These are phyloP conservation scores for Pseudocercospora pini-densiflorae DNA, from an alignment of 2,329 filamentous ascomycete species.

Conservation along the genomic window DNA sequence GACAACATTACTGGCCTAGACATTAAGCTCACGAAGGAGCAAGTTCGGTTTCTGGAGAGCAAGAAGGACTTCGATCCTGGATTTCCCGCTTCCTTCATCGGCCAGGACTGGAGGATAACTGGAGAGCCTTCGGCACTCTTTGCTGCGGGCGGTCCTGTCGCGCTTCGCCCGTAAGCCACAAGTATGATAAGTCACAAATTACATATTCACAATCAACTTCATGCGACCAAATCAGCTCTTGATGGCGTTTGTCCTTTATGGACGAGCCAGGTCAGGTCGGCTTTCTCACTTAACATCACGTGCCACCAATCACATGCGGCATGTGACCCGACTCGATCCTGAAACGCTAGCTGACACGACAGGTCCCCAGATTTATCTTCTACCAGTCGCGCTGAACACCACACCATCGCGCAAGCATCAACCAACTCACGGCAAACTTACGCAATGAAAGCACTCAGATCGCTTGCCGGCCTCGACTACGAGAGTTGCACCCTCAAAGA, in stretches of 20 bases:
- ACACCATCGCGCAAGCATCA: background rate
- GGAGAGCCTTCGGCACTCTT: constrained; percentile 24
- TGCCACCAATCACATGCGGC: background rate
- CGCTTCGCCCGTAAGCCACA: background rate
- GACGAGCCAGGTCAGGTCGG: background rate
- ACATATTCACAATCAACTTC: background rate
- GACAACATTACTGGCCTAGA: constrained; percentile 68
- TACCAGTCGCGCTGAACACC: background rate
- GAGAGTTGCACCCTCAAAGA: too few relatives aligned
- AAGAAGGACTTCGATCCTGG: constrained; percentile 63
- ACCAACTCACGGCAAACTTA: too few relatives aligned
- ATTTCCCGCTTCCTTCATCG: constrained; percentile 66
- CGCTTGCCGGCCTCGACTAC: too few relatives aligned
- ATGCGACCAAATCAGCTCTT: too few relatives aligned
- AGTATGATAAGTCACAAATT: background rate
- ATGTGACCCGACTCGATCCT: background rate
- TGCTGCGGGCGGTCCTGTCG: background rate
- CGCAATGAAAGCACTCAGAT: too few relatives aligned
- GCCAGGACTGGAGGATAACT: constrained; percentile 33
- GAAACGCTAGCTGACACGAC: background rate
- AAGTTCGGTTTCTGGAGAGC: constrained; percentile 67
- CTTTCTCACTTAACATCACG: background rate
- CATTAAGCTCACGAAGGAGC: constrained; percentile 59
- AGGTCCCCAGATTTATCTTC: too few relatives aligned
- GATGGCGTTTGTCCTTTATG: too few relatives aligned